Evolutionary conservation across 108 stramenopile species (phyloP), one percentile per base, ranked within the genome.

Genomic region (Cyclotella choctawhatcheeana): DNA sequence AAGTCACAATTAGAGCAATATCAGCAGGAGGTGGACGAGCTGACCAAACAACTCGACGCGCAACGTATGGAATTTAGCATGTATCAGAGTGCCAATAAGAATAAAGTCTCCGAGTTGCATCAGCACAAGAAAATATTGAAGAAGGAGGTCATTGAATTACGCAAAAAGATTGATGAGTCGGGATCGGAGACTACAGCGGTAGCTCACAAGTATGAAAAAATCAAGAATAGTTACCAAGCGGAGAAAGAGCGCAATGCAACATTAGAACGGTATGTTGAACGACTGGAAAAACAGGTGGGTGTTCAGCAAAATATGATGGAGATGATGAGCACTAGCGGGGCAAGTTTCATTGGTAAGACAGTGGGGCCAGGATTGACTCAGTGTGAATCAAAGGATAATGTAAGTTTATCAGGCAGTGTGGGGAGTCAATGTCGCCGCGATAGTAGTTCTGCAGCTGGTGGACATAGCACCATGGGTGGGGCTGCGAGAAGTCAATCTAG

Each of bases 281-380:
- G 89, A 54, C 85, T 93, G 37, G 92, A 93, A 72, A 88, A 87
- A 7, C 92, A 93, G 69, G 92, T 93, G 3, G 89, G 88, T 43
- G 89, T 93, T 1, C 92, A 93, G 65, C 92, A 93, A 47, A 93
- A 91, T 73, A 89, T 93, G 85, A 93, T 93, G 92, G 92, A 93
- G 81, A 91, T 93, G 87, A 93, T 93, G 84, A 82, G 81, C 33
- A 69, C 70, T 22, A 72, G 79, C 20, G 77, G 69, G 31, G 77
- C 69, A 26, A 79, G 77, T 48, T 71, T 79, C 44, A 56, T 79
- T 40, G 77, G 77, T 4, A 79, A 79, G 56, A 71, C 71, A 16
- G 77, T 79, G 6, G 77, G 77, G 2, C 77, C 77, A 3, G 77
- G 77, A 51, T 50, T 67, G 1, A 71, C 64, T n/a, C 64, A 79